Evolutionary conservation across 1,284 basidiomycete genomes (phyloP), one percentile per base, ranked within the genome.

Genomic region (Malassezia psittaci): DNA sequence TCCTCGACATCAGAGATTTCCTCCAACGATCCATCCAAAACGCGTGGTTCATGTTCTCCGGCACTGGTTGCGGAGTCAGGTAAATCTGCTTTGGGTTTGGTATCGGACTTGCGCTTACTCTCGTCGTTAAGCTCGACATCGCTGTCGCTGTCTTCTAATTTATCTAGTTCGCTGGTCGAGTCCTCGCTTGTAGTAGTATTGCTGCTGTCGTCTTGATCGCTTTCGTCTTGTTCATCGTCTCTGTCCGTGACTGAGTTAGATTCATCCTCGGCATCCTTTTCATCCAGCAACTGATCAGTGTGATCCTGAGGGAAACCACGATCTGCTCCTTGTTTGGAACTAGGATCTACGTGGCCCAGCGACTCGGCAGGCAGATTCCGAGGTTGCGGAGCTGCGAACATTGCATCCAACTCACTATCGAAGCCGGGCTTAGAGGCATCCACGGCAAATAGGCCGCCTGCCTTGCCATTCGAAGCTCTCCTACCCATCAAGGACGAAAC

Each of bases 361-460:
- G 19, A 34, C 35, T 24, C 15, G 16, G 13, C 39, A 29, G 24
- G 45, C 19, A 5, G 21, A n/a, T 13, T 18, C 7, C n/a, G 34
- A 9, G 32, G 48, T 41, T 5, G 60, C 49, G 34, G 59, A 48
- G 52, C 59, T 53, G 18, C n/a, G 34, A 72, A 72, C 52, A 72
- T 60, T 16, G 69, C 69, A 37, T 69, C 69, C 34, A 72, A 62
- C 50, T 69, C 69, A 1, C 59, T 24, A 46, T 72, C 69, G 43
- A 71, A 69, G 49, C 39, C 38, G 10, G 38, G 44, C 24, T 45
- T 45, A 6, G 43, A 45, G 15, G 24, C 43, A 16, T 18, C 34
- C 43, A 45, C 43, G 43, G n/a, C 43, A 19, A 46, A 34, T 35
- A 36, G 50, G 19, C 16, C 15, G 13, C 32, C 24, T 29, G 43